Conservation (phyloP, 108 stramenopile species). For the Nitzschia inconspicua region DNA sequence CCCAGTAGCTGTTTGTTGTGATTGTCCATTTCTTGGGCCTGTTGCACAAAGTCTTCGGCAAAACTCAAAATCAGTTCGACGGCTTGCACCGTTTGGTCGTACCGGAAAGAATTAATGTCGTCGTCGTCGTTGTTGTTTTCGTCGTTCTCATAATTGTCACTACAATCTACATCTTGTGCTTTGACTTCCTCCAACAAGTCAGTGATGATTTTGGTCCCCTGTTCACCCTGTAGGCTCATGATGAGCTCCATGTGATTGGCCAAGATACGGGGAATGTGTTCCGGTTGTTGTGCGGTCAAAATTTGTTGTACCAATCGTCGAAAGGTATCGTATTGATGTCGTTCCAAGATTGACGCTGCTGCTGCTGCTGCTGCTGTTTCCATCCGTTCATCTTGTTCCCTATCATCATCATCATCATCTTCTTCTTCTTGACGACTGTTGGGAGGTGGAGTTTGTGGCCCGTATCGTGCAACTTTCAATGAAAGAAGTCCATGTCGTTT, state of each 20-base stretch:
- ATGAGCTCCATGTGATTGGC: slow-evolving; percentile 35
- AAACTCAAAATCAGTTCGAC: slow-evolving; percentile 60
- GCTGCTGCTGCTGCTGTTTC: no score
- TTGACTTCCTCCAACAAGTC: slow-evolving; percentile 30
- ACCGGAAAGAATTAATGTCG: not conserved
- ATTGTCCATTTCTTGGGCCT: slow-evolving; percentile 45
- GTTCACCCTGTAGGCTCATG: slow-evolving; percentile 22
- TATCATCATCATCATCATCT: no score
- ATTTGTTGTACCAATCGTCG: slow-evolving; percentile 12
- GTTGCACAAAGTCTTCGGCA: slow-evolving; percentile 61
- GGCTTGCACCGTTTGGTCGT: slow-evolving; percentile 20
- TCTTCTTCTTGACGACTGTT: no score
- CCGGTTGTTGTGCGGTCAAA: slow-evolving; percentile 1
- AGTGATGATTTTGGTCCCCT: slow-evolving; percentile 19
- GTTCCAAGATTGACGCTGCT: no score
- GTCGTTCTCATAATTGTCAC: not conserved
- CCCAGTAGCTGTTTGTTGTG: slow-evolving; percentile 60
- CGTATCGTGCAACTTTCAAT: no score
- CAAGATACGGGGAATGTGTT: slow-evolving; percentile 34
- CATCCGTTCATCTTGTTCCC: no score
- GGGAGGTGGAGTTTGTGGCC: no score
- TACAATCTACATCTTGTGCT: not conserved
- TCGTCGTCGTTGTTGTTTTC: slow-evolving; percentile 4
- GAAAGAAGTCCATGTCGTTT: no score
- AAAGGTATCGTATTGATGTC: no score